These are phyloP conservation scores for Lyophyllum shimeji DNA, from an alignment of 768 basidiomycete genomes.

Conservation along the genomic window DNA sequence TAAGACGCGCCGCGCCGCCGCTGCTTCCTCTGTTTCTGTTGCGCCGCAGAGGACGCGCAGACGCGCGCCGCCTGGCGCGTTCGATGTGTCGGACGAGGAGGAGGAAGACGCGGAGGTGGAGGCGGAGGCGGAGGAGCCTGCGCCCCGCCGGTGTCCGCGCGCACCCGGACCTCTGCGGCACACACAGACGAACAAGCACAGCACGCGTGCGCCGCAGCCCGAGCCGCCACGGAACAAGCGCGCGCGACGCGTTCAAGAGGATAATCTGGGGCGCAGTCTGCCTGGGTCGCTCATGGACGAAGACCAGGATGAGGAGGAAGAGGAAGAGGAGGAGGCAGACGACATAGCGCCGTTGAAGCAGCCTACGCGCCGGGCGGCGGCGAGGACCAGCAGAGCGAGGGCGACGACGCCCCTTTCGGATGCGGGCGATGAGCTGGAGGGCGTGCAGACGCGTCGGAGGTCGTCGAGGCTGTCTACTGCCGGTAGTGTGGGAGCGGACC, in stretches of 20 bases:
- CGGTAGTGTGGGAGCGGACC: constrained; percentile 17
- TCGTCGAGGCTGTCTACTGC: constrained; percentile 41
- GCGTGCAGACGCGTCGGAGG: constrained; percentile 38
- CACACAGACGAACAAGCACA: not conserved
- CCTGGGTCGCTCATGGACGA: constrained; percentile 46
- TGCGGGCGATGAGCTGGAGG: constrained; percentile 28
- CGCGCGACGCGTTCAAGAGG: not conserved
- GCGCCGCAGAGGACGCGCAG: constrained; percentile 16
- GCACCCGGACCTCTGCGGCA: not conserved
- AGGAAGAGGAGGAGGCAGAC: constrained; percentile 20
- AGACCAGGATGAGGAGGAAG: constrained; percentile 29
- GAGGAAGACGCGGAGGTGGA: constrained; percentile 28
- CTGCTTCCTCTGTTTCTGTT: not conserved
- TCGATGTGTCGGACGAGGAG: constrained; percentile 42
- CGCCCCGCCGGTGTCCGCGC: too few relatives aligned
- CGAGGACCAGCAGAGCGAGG: constrained; percentile 21
- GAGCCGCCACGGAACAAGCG: not conserved
- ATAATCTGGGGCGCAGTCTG: constrained; percentile 29
- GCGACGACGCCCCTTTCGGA: constrained; percentile 31
- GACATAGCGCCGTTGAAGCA: constrained; percentile 34
- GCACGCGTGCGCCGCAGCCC: too few relatives aligned
- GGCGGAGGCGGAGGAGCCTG: too few relatives aligned
- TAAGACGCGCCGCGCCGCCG: not conserved
- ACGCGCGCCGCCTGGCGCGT: constrained; percentile 46
- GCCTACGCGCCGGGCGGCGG: constrained; percentile 21